phyloP scores from a whole-genome alignment of 805 yeast genomes.

The Candida morakotiae region DNA sequence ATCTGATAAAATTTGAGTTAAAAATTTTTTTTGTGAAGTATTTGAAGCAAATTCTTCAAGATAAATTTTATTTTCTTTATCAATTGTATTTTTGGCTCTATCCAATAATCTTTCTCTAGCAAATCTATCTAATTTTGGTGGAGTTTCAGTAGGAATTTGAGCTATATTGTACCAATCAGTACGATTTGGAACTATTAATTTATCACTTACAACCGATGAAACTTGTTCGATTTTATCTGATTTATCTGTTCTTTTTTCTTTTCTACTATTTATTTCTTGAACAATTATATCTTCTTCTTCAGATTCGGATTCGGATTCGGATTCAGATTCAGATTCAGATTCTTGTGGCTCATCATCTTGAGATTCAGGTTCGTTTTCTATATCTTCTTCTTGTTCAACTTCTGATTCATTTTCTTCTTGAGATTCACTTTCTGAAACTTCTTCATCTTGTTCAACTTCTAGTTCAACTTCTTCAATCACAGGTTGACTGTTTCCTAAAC shows the following conservation, averaged over 20 bases:
- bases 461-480: constrained; percentile 26
- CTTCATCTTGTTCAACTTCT: constrained; percentile 37
- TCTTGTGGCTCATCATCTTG: constrained; percentile 19
- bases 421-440: constrained; percentile 15
- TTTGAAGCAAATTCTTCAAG: constrained; percentile 69
- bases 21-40: constrained; percentile 80
- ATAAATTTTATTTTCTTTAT: constrained; percentile 67
- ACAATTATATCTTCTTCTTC: constrained; percentile 10
- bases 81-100: constrained; percentile 63
- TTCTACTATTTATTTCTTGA: constrained; percentile 13
- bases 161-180: constrained; percentile 72
- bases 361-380: constrained; percentile 21
- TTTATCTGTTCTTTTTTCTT: constrained; percentile 19
- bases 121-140: constrained; percentile 42
- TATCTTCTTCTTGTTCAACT: constrained; percentile 16
- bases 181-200: constrained; percentile 55
- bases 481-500: constrained; percentile 44
- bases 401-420: constrained; percentile 15
- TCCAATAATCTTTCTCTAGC: constrained; percentile 59
- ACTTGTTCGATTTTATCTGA: constrained; percentile 31
- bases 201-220: constrained; percentile 52
- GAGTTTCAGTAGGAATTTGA: constrained; percentile 15
- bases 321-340: constrained; percentile 12
- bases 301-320: constrained; percentile 1
- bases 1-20: constrained; percentile 78